These are phyloP conservation scores for Saccharomyces pastorianus DNA, from an alignment of 1,139 yeast species.

Conservation along the genomic window DNA sequence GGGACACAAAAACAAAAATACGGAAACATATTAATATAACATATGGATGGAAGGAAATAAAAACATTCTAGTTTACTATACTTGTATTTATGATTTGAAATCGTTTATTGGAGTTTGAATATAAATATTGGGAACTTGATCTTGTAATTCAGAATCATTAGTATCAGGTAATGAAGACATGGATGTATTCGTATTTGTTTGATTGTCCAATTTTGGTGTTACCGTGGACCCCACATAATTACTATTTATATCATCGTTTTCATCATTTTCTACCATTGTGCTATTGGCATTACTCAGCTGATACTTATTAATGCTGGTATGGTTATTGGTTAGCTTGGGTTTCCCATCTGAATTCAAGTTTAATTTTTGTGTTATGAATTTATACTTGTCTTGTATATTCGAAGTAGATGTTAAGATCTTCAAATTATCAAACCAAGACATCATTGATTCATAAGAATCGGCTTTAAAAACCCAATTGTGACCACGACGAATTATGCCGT, in stretches of 20 bases:
- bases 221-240: conserved; percentile 7
- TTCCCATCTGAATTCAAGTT: conserved; percentile 14
- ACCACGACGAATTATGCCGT: conserved; percentile 58
- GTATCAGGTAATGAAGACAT: conserved; percentile 18
- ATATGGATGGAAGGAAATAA: neutral
- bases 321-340: conserved; percentile 2
- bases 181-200: conserved; percentile 15
- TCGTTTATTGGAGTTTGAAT: conserved; percentile 11
- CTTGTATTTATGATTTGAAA: neutral
- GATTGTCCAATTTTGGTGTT: conserved; percentile 14
- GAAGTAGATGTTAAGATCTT: conserved; percentile 41
- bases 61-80: neutral
- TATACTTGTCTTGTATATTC: conserved; percentile 20
- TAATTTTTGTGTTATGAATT: conserved; percentile 18
- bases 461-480: conserved; percentile 92
- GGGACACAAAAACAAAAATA: neutral
- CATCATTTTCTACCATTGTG: neutral
- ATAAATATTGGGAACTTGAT: conserved; percentile 11
- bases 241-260: conserved; percentile 6
- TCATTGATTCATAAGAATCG: conserved; percentile 66
- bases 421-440: conserved; percentile 76
- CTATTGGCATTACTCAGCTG: conserved; percentile 1
- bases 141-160: conserved; percentile 11
- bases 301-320: conserved; percentile 2
- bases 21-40: neutral